These are phyloP conservation scores for Eimeria brunetti DNA, from an alignment of 169 alveolate genomes.

Conservation along the genomic window DNA sequence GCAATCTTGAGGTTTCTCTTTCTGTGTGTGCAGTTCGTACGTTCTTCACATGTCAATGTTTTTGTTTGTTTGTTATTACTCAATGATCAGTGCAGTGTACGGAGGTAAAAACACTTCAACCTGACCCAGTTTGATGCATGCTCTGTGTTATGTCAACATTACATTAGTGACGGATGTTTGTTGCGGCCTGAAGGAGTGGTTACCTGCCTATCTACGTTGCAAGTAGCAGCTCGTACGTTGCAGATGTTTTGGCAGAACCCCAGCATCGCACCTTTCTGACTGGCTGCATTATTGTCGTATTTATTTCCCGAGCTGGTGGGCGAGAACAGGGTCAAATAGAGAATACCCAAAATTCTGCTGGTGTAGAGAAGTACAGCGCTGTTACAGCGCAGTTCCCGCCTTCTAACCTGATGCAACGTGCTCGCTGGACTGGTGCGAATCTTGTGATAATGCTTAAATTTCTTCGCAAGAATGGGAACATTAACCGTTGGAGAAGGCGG, in stretches of 20 bases:
- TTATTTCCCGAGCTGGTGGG: not conserved
- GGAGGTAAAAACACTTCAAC: not conserved
- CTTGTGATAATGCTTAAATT: not conserved
- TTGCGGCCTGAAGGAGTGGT: not conserved
- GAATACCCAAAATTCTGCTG: not conserved
- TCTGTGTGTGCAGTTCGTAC: not conserved
- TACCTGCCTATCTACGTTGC: not conserved
- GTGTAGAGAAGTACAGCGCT: not conserved
- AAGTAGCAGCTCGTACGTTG: not conserved
- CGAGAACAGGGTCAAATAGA: not conserved
- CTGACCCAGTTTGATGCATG: not conserved
- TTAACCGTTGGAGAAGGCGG: not conserved
- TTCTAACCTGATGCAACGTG: not conserved
- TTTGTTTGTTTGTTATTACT: not conserved
- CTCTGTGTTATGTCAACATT: not conserved
- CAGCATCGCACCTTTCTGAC: not conserved
- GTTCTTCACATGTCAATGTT: not conserved
- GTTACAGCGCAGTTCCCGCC: not conserved
- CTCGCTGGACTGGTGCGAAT: not conserved
- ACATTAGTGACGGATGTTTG: not conserved
- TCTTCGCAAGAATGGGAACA: not conserved
- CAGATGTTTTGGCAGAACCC: not conserved
- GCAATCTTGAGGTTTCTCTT: not conserved
- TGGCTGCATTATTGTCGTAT: not conserved
- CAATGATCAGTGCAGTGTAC: not conserved